A percentile compares a stretch with the other conserved stretches of the same genome.
These are phyloP conservation scores for Nicotiana undulata DNA, from an alignment of 257 asterid species.

Conservation along the genomic window DNA sequence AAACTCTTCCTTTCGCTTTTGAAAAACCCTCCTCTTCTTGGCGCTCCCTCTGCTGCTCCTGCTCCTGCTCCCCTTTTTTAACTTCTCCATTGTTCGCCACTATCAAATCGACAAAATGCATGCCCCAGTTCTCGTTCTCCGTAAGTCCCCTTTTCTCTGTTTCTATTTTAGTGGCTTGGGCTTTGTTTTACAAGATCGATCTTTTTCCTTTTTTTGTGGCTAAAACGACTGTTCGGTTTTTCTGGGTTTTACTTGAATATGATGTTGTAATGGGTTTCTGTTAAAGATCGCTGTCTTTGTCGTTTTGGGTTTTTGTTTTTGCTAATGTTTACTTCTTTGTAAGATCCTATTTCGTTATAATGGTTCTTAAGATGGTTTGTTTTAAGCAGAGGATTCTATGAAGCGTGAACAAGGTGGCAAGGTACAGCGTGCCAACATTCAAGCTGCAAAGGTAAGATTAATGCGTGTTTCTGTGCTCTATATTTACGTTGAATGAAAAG, in stretches of 20 bases:
- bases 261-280: too few relatives aligned
- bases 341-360: neutral
- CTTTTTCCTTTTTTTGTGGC: neutral
- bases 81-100: neutral
- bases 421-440: slow-evolving; percentile 85
- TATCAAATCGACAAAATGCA: slow-evolving; percentile 38
- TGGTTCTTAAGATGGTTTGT: neutral
- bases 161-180: neutral
- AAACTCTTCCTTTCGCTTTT: too few relatives aligned
- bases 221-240: too few relatives aligned
- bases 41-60: too few relatives aligned
- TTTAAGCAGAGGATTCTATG: slow-evolving; percentile 68
- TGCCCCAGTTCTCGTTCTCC: slow-evolving; percentile 69
- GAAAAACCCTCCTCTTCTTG: too few relatives aligned
- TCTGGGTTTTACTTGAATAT: too few relatives aligned
- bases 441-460: slow-evolving; percentile 75
- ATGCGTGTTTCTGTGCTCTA: neutral
- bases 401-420: slow-evolving; percentile 88
- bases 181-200: too few relatives aligned
- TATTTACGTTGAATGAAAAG: neutral
- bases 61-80: too few relatives aligned
- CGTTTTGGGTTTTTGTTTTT: too few relatives aligned
- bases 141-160: slow-evolving; percentile 27
- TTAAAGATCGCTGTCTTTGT: too few relatives aligned
- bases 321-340: neutral